phyloP scores from a whole-genome alignment of 2,329 filamentous ascomycete species.

The Metarhizium album region DNA sequence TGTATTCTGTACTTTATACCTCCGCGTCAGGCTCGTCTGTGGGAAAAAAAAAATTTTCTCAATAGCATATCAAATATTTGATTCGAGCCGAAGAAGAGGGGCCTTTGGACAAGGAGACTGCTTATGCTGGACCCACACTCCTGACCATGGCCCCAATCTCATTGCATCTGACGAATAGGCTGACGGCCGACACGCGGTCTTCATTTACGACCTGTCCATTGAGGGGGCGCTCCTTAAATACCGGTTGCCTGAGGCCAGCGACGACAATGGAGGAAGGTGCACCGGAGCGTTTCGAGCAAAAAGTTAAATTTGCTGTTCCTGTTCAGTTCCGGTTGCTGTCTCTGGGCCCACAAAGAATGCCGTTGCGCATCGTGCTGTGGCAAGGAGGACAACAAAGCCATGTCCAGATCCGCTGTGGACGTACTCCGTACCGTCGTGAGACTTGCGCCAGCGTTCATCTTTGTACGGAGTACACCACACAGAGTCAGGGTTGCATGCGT shows the following conservation, averaged over 20 bases:
- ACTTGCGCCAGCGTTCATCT: background rate
- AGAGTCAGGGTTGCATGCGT: background rate
- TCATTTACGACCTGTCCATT: constrained; percentile 1
- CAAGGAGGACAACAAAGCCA: background rate
- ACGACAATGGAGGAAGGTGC: background rate
- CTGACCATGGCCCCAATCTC: background rate
- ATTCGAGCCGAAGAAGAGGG: background rate
- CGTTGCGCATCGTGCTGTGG: background rate
- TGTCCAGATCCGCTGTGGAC: background rate
- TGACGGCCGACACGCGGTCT: background rate
- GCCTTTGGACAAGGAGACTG: background rate
- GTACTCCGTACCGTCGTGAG: background rate
- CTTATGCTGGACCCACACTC: background rate
- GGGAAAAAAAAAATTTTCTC: background rate
- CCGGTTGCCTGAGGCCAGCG: background rate
- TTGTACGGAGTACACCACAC: background rate
- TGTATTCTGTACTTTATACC: background rate
- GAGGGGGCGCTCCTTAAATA: background rate
- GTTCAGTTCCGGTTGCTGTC: background rate
- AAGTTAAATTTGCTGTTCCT: background rate
- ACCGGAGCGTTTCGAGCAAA: background rate
- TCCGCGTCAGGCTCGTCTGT: background rate
- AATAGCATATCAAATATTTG: background rate
- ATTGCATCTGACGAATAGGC: background rate
- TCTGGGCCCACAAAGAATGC: background rate